Conservation (phyloP, 306 rosid genomes). For the Citrullus colocynthis region DNA sequence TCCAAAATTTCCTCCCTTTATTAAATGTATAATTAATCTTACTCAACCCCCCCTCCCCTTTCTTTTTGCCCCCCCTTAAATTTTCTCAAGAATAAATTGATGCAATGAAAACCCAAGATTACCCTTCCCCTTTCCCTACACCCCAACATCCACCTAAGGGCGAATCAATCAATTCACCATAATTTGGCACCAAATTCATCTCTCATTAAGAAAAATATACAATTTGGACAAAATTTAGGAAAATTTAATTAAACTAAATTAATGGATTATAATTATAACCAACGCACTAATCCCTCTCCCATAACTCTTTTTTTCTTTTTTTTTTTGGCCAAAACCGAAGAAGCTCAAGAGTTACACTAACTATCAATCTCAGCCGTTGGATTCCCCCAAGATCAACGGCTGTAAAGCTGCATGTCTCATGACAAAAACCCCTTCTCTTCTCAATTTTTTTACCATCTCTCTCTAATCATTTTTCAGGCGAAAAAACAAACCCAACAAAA, state of each 20-base stretch:
- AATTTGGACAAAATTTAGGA: background rate
- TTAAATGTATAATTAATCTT: slow-evolving; percentile 4
- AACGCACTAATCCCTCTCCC: slow-evolving; percentile 51
- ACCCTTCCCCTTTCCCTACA: background rate
- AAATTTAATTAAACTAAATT: background rate
- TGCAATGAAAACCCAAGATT: background rate
- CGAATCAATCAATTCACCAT: background rate
- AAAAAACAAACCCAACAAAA: background rate
- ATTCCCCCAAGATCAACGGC: slow-evolving; percentile 25
- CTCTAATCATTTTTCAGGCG: background rate
- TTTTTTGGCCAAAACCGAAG: slow-evolving; percentile 29
- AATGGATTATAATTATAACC: slow-evolving; percentile 12
- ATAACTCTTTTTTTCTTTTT: background rate
- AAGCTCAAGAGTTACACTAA: slow-evolving; percentile 55
- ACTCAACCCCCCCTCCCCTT: background rate
- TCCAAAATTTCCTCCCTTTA: background rate
- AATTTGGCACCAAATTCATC: background rate
- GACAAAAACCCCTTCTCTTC: slow-evolving; percentile 22
- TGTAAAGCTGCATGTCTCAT: slow-evolving; percentile 24
- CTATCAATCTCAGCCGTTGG: slow-evolving; percentile 26
- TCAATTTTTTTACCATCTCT: slow-evolving; percentile 7
- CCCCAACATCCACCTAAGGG: background rate
- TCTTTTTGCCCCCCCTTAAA: background rate
- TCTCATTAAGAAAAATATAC: background rate
- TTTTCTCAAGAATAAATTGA: background rate